A percentile compares a stretch with the other conserved stretches of the same genome.
Evolutionary conservation across 768 basidiomycete genomes (phyloP).

Genomic region (Suillus discolor): DNA sequence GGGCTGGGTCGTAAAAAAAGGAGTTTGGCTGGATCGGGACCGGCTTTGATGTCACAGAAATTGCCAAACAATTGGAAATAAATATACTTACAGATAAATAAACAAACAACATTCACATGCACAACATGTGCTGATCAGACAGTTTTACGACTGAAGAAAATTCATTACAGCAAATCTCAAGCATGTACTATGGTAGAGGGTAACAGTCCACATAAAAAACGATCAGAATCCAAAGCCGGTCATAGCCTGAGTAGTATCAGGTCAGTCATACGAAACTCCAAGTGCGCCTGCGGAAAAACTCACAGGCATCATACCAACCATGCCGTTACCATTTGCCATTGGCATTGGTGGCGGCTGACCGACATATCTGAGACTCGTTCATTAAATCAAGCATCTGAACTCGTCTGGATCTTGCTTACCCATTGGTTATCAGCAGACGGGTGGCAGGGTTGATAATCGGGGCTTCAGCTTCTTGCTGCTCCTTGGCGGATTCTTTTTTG

Average conservation of each 20-base stretch:
- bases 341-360: conserved; percentile 61
- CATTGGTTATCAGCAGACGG: conserved; percentile 69
- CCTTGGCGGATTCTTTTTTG: conserved; percentile 86
- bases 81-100: neutral
- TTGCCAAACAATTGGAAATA: neutral
- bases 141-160: neutral
- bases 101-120: neutral
- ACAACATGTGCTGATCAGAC: neutral
- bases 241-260: conserved; percentile 48
- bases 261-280: neutral
- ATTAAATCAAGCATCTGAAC: conserved; percentile 7
- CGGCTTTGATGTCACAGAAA: neutral
- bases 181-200: conserved; percentile 28
- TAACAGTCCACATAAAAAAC: conserved; percentile 17
- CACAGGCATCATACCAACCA: conserved; percentile 61
- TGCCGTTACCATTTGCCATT: conserved; percentile 58
- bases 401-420: conserved; percentile 32
- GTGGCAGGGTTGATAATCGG: conserved; percentile 87
- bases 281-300: conserved; percentile 27
- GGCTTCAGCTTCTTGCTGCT: conserved; percentile 83
- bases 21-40: neutral
- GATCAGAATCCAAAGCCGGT: conserved; percentile 60
- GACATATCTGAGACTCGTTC: conserved; percentile 46
- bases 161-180: conserved; percentile 29
- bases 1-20: conserved; percentile 3